Conservation (phyloP, 371 early-diverging fungal species). For the Dinochytrium kinnereticum region DNA sequence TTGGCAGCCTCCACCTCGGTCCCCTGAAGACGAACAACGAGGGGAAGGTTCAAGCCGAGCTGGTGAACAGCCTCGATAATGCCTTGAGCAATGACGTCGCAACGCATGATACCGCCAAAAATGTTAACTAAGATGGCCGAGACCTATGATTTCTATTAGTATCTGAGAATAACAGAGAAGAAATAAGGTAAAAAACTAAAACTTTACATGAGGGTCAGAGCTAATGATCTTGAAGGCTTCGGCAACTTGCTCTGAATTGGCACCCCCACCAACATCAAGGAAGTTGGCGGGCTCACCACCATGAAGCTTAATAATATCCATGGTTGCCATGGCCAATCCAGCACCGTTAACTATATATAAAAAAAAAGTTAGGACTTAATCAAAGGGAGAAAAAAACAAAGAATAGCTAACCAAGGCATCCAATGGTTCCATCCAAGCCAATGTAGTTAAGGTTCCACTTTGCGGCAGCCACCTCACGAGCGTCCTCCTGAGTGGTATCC, state of each 20-base stretch:
- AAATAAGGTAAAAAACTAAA: slow-evolving; percentile 2
- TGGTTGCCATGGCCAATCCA: slow-evolving; percentile 99
- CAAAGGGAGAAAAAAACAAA: background rate
- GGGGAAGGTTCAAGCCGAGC: slow-evolving; percentile 88
- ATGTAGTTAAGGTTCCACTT: slow-evolving; percentile 98
- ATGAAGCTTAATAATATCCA: slow-evolving; percentile 98
- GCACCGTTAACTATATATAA: slow-evolving; percentile 89
- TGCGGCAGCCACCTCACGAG: slow-evolving; percentile 96
- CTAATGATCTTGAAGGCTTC: slow-evolving; percentile 98
- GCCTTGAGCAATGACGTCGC: slow-evolving; percentile 97
- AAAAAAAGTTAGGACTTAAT: background rate
- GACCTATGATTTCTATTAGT: slow-evolving; percentile 48
- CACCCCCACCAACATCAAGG: slow-evolving; percentile 98
- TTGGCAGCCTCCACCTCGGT: slow-evolving; percentile 86
- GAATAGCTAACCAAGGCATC: slow-evolving; percentile 63
- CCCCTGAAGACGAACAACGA: slow-evolving; percentile 95
- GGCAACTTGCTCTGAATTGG: slow-evolving; percentile 93
- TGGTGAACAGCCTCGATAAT: slow-evolving; percentile 94
- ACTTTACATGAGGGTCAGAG: slow-evolving; percentile 81
- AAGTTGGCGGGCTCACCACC: slow-evolving; percentile 99
- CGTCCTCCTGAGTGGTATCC: slow-evolving; percentile 95
- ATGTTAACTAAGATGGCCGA: slow-evolving; percentile 99
- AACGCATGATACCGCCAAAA: slow-evolving; percentile 99
- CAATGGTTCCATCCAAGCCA: slow-evolving; percentile 92
- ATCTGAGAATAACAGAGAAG: background rate